Percentiles rank a stretch among this genome's conserved stretches.
phyloP scores from a whole-genome alignment of 192 early-diverging fungal species.

The Backusella sp. region DNA sequence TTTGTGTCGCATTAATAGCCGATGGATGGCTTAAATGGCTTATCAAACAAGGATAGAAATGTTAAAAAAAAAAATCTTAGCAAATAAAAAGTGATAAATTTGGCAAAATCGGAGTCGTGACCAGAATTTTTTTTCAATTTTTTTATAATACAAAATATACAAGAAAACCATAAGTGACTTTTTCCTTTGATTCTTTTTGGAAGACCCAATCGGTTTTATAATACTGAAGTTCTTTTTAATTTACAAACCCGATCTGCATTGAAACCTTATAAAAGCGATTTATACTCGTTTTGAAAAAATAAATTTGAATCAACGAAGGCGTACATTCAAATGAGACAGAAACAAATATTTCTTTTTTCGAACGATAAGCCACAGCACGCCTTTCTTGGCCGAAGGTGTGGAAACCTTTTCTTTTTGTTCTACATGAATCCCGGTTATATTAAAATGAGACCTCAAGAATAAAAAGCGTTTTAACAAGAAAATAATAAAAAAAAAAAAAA shows the following conservation, averaged over 20 bases:
- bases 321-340: not conserved
- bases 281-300: not conserved
- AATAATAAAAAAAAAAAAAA: not conserved
- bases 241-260: not conserved
- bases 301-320: not conserved
- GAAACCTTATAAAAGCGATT: not conserved
- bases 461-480: not conserved
- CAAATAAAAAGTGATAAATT: not conserved
- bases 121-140: not conserved
- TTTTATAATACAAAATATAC: constrained; percentile 9
- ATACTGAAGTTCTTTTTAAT: not conserved
- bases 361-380: not conserved
- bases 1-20: not conserved
- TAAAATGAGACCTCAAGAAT: not conserved
- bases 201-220: constrained; percentile 6
- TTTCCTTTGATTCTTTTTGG: not conserved
- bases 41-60: not conserved
- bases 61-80: not conserved
- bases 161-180: not conserved
- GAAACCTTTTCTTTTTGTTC: not conserved
- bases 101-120: not conserved
- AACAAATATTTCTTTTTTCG: not conserved
- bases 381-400: not conserved
- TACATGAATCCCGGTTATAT: not conserved
- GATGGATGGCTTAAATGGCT: not conserved